Conservation (phyloP, 192 early-diverging fungal species). For the Spizellomyces punctatus region DNA sequence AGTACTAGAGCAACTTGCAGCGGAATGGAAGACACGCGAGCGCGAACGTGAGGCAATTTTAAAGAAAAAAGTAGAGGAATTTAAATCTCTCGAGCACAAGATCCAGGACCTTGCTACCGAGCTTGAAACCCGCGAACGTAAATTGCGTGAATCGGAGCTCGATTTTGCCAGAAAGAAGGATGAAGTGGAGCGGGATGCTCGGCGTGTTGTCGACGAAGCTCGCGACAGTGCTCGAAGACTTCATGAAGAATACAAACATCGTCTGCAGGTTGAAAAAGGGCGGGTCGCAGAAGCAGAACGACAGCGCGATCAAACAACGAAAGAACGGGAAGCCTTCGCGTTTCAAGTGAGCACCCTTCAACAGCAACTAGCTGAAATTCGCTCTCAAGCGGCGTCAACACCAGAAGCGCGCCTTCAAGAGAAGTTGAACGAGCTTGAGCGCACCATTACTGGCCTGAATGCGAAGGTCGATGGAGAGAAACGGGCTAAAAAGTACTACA, state of each 20-base stretch:
- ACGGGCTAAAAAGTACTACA: constrained; percentile 42
- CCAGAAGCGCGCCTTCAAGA: constrained; percentile 24
- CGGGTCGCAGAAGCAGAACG: constrained; percentile 35
- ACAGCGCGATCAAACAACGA: constrained; percentile 19
- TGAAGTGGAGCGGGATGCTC: constrained; percentile 27
- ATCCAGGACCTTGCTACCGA: constrained; percentile 26
- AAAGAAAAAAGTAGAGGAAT: constrained; percentile 22
- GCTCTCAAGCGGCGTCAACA: constrained; percentile 23
- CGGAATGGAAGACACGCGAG: constrained; percentile 43
- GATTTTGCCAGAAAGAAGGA: constrained; percentile 6
- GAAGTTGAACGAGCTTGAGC: constrained; percentile 14
- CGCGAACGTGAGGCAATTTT: constrained; percentile 33
- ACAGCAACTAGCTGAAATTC: constrained; percentile 20
- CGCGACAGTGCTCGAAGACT: constrained; percentile 34
- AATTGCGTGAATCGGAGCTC: constrained; percentile 23
- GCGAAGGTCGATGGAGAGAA: constrained; percentile 34
- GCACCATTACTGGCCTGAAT: constrained; percentile 9
- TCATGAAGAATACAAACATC: constrained; percentile 42
- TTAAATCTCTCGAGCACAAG: constrained; percentile 32
- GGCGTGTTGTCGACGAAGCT: constrained; percentile 24
- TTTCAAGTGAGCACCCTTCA: constrained; percentile 23
- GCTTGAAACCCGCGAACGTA: constrained; percentile 37
- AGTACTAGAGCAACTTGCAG: constrained; percentile 35
- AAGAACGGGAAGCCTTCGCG: constrained; percentile 17
- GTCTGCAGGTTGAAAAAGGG: constrained; percentile 35